Base-by-base conservation (phyloP, 257 asterid genomes). In the Capsicum rhomboideum region DNA sequence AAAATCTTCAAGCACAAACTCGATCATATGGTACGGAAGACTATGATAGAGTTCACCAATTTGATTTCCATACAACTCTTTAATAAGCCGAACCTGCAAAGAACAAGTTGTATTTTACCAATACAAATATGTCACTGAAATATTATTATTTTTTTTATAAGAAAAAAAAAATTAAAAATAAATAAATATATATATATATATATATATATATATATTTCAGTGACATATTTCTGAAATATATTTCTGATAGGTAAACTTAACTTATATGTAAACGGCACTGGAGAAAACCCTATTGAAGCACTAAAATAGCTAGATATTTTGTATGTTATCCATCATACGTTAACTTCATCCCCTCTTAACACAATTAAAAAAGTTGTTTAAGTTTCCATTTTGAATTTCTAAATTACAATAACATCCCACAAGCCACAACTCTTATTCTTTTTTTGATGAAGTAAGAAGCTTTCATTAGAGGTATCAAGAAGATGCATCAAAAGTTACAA, bases 21-120 rank as follows among this genome's bases (percentile, higher is more conserved):
- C 98, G 75, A 92, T 85, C 97, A 93, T 89, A 86, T 95, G 95
- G 85, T 92, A 93, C 28, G 97, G 97, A 89, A 95, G 98, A 88
- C 98, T 97, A 83, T 92, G 95, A 89, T 97, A 97, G 44, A 97
- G 94, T 85, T 95, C 97, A 66, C 90, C 92, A 28, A 93, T 93
- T 90, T 97, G 98, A 91, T 97, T 94, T 86, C 99, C 99, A 83
- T 95, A 97, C 90, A 97, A 86, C 88, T 97, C 99, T 90, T 97
- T 94, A 72, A 93, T 87, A 78, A 97, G 97, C 71, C 98, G 98
- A 84, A 97, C 95, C 99, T 97, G 93, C 83, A 85, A 89, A 83
- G 53, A 86, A 87, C 69, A 85, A 85, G 46, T 83, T 83, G 84
- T 61, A 84, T 67, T 42, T 77, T 40, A 34, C 79, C 69, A 69